phyloP scores from a whole-genome alignment of 176 grass and related monocot species.

The Oryza glaberrima region DNA sequence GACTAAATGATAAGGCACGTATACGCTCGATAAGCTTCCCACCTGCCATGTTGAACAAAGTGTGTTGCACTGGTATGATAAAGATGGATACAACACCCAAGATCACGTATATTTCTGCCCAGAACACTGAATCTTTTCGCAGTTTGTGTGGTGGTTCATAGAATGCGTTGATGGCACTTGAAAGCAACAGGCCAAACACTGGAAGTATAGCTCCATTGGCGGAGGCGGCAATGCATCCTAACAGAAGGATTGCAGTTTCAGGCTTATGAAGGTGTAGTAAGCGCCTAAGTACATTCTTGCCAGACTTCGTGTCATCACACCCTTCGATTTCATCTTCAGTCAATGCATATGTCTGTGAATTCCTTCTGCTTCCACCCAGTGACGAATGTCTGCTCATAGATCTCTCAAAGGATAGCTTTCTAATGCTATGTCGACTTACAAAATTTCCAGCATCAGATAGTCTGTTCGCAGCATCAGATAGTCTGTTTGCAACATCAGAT shows the following conservation, averaged over 20 bases:
- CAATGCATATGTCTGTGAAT: constrained; percentile 33
- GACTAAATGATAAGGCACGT: constrained; percentile 52
- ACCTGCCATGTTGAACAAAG: constrained; percentile 64
- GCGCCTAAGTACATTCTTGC: constrained; percentile 41
- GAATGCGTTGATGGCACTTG: constrained; percentile 56
- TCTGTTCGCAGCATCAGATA: not conserved
- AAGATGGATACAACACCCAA: constrained; percentile 51
- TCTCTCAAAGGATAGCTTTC: constrained; percentile 45
- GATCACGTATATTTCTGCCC: constrained; percentile 50
- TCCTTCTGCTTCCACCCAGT: constrained; percentile 38
- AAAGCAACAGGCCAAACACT: constrained; percentile 56
- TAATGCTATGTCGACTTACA: constrained; percentile 27
- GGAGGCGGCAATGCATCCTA: constrained; percentile 46
- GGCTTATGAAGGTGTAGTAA: constrained; percentile 57
- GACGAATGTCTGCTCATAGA: constrained; percentile 52
- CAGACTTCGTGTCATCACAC: constrained; percentile 31
- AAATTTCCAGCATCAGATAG: constrained; percentile 28
- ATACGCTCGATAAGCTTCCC: constrained; percentile 64
- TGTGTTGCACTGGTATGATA: constrained; percentile 52
- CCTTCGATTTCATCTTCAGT: constrained; percentile 5
- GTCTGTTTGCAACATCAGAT: constrained; percentile 1
- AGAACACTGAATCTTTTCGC: constrained; percentile 53
- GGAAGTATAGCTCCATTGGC: constrained; percentile 68
- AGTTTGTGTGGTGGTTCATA: constrained; percentile 49
- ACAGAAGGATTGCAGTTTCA: constrained; percentile 51